Base-by-base conservation (phyloP, 2,329 filamentous ascomycete genomes). In the Penicillium griseofulvum region DNA sequence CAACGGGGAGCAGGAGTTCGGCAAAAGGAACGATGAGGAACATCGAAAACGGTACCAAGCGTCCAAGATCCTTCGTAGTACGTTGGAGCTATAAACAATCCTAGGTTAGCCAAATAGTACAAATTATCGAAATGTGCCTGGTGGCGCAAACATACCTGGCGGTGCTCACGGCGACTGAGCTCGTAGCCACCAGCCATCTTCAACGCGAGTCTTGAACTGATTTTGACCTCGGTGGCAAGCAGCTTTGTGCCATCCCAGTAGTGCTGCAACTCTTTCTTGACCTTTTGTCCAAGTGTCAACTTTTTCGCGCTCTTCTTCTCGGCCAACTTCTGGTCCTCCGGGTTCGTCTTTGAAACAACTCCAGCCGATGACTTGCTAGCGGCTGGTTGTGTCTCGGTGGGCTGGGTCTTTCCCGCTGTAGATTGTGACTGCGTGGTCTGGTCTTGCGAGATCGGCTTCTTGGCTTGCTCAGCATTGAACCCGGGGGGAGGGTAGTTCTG, bases 241-340 rank as follows among this genome's bases (percentile, higher is more conserved):
- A 99, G 81, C 77, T 99, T 99, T 28, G 91, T 97, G 57, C 94
- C 94, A 76, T 99, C 94, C 93, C 94, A 97, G 78, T 99, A 99
- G 74, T 99, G 94, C 59, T 87, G 85, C 14, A 81, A 82, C 76
- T 99, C 94, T 74, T 95, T 92, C 82, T 96, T 99, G 69, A 99
- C 87, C 78, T 92, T 96, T 73, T 97, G 90, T 75, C 86, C 88
- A 1, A 97, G 47, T 0, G 92, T 96, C 75, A 96, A 77, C 71
- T 96, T 97, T 79, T 92, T 91, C 65, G 87, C 83, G 58, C 89
- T 87, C 73, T 89, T 88, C 64, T 86, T 76, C 54, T 89, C 85
- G 62, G 84, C 81, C 9, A 82, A 73, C 50, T 83, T 84, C 62
- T 87, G 82, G 52, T 80, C 76, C 9, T 76, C 70, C 46, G 70